Base-by-base conservation (phyloP, 306 rosid genomes). In the Castanea mollissima region DNA sequence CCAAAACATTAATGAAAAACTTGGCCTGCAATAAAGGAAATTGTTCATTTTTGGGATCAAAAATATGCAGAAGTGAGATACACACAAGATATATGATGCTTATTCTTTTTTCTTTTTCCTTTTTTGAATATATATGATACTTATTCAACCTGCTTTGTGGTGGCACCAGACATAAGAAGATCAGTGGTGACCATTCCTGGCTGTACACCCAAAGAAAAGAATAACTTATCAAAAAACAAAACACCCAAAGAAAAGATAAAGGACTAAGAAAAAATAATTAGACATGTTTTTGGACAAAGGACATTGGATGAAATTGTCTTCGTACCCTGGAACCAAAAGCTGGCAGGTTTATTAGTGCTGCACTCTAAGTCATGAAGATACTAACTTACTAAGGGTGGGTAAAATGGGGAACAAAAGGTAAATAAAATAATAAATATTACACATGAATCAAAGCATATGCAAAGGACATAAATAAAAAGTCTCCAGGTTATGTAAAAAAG, bases 111-210 rank as follows among this genome's bases (percentile, higher is more conserved):
- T 38, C 7, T 8, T 2, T 41, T 38, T 41, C 0, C 0, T 8
- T 41, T 41, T 41, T 41, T 41, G 3, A 41, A 10, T 21, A 8
- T 21, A 4, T 73, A 27, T 6, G 70, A 69, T 76, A 56, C 64
- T 54, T 76, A 72, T 41, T 34, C 52, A 38, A 91, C 98, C 97
- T 94, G 98, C 85, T 94, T 92, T 23, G 97, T 92, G 69, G 83
- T 92, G 58, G 94, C 99, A 62, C 99, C 99, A 78, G 99, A 91
- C 97, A 94, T 92, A 59, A 94, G 99, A 86, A 94, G 99, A 86
- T 94, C 97, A 12, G 99, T 94, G 73, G 99, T 94, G 51, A 94
- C 99, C 99, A 94, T 94, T 83, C 99, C 99, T 13, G 97, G 99
- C 97, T 94, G 89, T 86, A 86, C 74, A 82, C 67, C 85, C 71